Base-by-base conservation (phyloP, 257 asterid genomes). In the Primulina eburnea region DNA sequence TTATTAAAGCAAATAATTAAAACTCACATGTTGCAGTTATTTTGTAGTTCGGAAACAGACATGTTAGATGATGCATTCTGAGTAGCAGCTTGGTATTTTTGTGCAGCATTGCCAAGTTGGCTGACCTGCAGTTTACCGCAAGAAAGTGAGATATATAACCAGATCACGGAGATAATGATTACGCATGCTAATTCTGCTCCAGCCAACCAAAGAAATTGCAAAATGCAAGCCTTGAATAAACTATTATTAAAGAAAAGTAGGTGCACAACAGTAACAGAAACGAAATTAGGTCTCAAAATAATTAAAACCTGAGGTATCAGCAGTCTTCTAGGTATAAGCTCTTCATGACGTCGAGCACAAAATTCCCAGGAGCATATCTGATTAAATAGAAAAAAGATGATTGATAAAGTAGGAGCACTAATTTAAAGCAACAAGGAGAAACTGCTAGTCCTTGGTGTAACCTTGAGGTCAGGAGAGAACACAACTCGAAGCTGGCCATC, bases 301-400 rank as follows among this genome's bases (percentile, higher is more conserved):
- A 38, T 38, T 8, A 38, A 7, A 67, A 93, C 99, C 97, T 93
- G 99, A 69, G 97, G 96, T 78, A 89, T 83, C 77, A 93, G 81
- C 83, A 87, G 81, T 79, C 96, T 84, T 73, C 95, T 84, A 71
- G 99, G 97, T 55, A 93, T 89, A 68, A 93, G 91, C 76, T 93
- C 97, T 83, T 93, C 99, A 75, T 93, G 99, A 55, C 95, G 93
- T 24, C 99, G 84, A 28, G 97, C 99, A 86, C 99, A 93, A 76
- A 93, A 93, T 72, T 89, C 97, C 99, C 99, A 93, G 14, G 97
- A 90, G 88, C 93, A 84, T 75, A 93, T 93, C 99, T 93, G 86
- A 60, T 38, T 38, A 38, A 9, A 9, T 38, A 64, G 63, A 57
- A 58, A 1, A 30, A 29, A 53, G 43, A 53, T 55, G 71, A 60